Conservation (phyloP, 805 yeast genomes). For the Lachancea lanzarotensis region DNA sequence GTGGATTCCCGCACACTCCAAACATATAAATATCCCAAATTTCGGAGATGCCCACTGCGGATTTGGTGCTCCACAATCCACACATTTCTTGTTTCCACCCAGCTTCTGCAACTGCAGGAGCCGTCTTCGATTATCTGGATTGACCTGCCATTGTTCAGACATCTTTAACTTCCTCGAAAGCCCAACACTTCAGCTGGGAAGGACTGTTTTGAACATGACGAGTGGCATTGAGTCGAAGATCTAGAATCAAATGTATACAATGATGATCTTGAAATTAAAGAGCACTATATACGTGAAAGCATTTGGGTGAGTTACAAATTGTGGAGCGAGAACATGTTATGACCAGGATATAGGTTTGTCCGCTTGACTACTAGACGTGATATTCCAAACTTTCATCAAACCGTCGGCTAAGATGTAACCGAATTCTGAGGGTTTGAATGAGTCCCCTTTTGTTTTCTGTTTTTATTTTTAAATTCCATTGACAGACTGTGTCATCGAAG, state of each 20-base stretch:
- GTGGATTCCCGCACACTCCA: constrained; percentile 97
- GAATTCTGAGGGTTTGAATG: no score
- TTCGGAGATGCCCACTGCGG: constrained; percentile 99
- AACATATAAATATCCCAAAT: constrained; percentile 92
- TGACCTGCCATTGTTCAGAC: constrained; percentile 76
- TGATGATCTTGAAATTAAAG: no score
- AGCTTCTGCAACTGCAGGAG: constrained; percentile 68
- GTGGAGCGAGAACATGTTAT: no score
- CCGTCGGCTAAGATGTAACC: no score
- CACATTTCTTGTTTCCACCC: constrained; percentile 81
- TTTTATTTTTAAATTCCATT: no score
- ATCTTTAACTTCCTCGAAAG: constrained; percentile 15
- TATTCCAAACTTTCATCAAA: no score
- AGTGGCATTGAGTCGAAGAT: background rate
- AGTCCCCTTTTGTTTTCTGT: no score
- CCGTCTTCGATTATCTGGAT: constrained; percentile 86
- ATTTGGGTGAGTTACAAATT: no score
- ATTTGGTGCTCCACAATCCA: constrained; percentile 91
- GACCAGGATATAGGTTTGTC: no score
- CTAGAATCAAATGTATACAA: background rate
- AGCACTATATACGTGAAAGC: background rate
- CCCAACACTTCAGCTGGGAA: background rate
- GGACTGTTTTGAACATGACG: background rate
- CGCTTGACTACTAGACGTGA: no score
- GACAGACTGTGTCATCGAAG: no score